Evolutionary conservation across 2,329 filamentous ascomycete species (phyloP).

Genomic region (Diaporthe citrichinensis): DNA sequence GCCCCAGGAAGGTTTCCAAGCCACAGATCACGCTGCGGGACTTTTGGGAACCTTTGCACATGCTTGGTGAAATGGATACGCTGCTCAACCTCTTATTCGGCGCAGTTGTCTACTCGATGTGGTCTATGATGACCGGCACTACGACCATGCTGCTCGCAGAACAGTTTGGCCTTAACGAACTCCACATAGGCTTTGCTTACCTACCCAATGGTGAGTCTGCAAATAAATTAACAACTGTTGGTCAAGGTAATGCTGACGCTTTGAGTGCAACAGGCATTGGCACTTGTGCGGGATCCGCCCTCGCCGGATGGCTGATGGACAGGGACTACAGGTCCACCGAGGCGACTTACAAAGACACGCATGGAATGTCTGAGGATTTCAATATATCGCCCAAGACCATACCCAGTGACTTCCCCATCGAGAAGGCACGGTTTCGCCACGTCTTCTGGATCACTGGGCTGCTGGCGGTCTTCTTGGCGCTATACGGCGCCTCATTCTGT

Average conservation of each 20-base stretch:
- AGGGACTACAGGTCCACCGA: conserved; percentile 46
- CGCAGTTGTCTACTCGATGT: conserved; percentile 52
- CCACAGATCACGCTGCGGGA: conserved; percentile 19
- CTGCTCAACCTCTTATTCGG: conserved; percentile 50
- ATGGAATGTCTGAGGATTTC: background rate
- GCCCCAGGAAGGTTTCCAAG: background rate
- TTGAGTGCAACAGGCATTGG: conserved; percentile 48
- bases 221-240: no score
- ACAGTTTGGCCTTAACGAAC: conserved; percentile 41
- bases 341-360: background rate
- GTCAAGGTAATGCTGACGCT: background rate
- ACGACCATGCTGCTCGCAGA: conserved; percentile 51
- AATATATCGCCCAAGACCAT: conserved; percentile 4
- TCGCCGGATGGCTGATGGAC: conserved; percentile 50
- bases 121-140: conserved; percentile 53
- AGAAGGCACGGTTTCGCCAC: conserved; percentile 53
- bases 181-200: background rate
- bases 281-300: conserved; percentile 48
- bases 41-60: conserved; percentile 49
- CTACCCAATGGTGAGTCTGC: background rate
- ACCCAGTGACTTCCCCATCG: conserved; percentile 24
- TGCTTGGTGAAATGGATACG: conserved; percentile 51
- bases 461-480: conserved; percentile 52
- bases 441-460: conserved; percentile 55
- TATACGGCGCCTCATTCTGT: conserved; percentile 48